These are phyloP conservation scores for Cryptosporidium baileyi DNA, from an alignment of 169 alveolate species.

Conservation along the genomic window DNA sequence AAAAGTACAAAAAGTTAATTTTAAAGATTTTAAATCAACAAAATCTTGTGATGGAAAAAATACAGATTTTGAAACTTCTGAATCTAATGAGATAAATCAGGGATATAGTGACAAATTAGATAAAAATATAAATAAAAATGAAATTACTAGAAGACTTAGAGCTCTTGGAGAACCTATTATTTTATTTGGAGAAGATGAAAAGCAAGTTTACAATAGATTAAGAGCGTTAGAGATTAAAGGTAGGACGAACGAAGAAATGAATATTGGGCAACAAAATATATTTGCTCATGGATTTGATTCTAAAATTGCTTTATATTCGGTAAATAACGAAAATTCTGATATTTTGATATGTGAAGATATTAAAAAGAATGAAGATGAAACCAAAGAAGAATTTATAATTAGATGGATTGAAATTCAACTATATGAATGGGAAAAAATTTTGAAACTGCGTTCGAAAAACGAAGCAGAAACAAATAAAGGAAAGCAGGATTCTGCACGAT, in stretches of 20 bases:
- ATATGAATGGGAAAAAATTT: constrained; percentile 80
- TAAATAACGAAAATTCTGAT: constrained; percentile 70
- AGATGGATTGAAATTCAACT: constrained; percentile 83
- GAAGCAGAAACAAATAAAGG: constrained; percentile 76
- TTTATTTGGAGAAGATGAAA: constrained; percentile 79
- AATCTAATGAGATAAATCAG: not conserved
- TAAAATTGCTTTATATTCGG: constrained; percentile 72
- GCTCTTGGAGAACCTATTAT: constrained; percentile 78
- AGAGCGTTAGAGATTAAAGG: constrained; percentile 52
- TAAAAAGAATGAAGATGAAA: constrained; percentile 69
- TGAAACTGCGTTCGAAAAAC: constrained; percentile 71
- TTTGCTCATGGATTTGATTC: constrained; percentile 37
- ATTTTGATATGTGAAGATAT: constrained; percentile 49
- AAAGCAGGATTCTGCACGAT: constrained; percentile 74
- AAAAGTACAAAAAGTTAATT: not conserved
- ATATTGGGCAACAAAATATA: constrained; percentile 64
- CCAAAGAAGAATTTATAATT: constrained; percentile 77
- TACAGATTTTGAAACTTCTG: not conserved
- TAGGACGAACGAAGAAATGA: constrained; percentile 58
- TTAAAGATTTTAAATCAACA: not conserved
- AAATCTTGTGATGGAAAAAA: not conserved
- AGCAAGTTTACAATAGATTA: constrained; percentile 75
- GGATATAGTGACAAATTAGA: not conserved
- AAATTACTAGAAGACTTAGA: constrained; percentile 74
- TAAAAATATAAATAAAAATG: constrained; percentile 27